phyloP scores from a whole-genome alignment of 179 eudicot genomes.

The Dionaea muscipula region DNA sequence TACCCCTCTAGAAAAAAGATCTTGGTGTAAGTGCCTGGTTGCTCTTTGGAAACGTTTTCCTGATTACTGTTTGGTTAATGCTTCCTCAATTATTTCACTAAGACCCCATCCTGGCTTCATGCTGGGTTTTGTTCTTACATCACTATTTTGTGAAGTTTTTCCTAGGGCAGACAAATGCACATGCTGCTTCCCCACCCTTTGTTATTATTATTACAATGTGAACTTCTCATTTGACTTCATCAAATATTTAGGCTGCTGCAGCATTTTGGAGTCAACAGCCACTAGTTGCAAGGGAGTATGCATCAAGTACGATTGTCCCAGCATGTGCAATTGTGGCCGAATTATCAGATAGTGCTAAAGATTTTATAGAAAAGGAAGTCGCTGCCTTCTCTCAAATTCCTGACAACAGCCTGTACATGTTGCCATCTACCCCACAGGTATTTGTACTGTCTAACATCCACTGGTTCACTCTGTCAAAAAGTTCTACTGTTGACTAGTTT shows the following conservation, averaged over 20 bases:
- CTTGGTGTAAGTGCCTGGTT: too few relatives aligned
- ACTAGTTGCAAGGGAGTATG: conserved; percentile 81
- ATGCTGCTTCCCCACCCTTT: too few relatives aligned
- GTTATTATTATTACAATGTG: too few relatives aligned
- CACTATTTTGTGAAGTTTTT: too few relatives aligned
- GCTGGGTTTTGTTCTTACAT: too few relatives aligned
- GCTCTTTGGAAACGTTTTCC: too few relatives aligned
- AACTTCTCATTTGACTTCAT: conserved; percentile 3
- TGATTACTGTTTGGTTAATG: too few relatives aligned
- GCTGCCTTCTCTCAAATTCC: conserved; percentile 70
- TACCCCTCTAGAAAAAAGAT: too few relatives aligned
- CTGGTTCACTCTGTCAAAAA: background rate
- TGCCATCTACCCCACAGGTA: conserved; percentile 95
- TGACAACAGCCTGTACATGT: conserved; percentile 87
- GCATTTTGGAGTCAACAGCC: conserved; percentile 97
- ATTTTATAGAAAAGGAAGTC: conserved; percentile 70
- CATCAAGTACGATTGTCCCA: conserved; percentile 87
- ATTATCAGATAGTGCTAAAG: conserved; percentile 63
- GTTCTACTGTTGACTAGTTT: background rate
- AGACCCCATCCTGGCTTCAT: too few relatives aligned
- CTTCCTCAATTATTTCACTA: too few relatives aligned
- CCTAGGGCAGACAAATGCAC: too few relatives aligned
- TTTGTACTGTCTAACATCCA: background rate
- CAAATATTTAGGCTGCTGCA: conserved; percentile 66
- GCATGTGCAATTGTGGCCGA: conserved; percentile 58